A percentile compares a stretch with the other conserved stretches of the same genome.
phyloP scores from a whole-genome alignment of 106 monocot genomes.

The Dendrobium officinale region DNA sequence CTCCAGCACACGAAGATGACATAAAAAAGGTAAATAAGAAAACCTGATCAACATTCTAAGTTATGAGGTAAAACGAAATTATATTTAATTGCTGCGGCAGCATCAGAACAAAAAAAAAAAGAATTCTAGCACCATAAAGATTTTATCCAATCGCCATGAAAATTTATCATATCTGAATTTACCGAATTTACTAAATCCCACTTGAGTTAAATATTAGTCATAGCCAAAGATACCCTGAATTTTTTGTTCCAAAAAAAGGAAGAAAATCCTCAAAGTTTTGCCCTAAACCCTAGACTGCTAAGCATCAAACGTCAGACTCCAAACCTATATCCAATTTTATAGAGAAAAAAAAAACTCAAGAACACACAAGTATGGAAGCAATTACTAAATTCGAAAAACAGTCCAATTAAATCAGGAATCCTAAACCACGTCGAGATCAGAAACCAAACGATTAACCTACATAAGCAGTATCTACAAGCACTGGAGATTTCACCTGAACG shows the following conservation, averaged over 20 bases:
- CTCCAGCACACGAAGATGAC: neutral
- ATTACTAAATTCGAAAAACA: neutral
- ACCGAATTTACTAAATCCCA: no score
- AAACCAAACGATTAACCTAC: neutral
- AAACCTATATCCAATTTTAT: neutral
- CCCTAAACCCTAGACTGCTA: neutral
- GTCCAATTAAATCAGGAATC: neutral
- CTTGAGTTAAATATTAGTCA: no score
- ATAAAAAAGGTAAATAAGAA: neutral
- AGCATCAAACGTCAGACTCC: neutral
- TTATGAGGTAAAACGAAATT: neutral
- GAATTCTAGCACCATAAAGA: neutral
- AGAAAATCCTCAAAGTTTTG: neutral
- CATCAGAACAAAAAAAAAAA: neutral
- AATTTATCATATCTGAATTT: neutral
- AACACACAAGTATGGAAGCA: neutral
- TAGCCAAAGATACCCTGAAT: no score
- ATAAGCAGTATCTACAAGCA: neutral
- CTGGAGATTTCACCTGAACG: conserved; percentile 41
- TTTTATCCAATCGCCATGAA: neutral
- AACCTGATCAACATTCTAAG: neutral
- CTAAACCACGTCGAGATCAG: neutral
- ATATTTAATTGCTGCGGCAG: neutral
- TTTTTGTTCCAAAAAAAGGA: no score
- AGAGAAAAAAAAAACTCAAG: neutral